Base-by-base conservation (phyloP, 129 eudicot species). In the Smallanthus sonchifolius region DNA sequence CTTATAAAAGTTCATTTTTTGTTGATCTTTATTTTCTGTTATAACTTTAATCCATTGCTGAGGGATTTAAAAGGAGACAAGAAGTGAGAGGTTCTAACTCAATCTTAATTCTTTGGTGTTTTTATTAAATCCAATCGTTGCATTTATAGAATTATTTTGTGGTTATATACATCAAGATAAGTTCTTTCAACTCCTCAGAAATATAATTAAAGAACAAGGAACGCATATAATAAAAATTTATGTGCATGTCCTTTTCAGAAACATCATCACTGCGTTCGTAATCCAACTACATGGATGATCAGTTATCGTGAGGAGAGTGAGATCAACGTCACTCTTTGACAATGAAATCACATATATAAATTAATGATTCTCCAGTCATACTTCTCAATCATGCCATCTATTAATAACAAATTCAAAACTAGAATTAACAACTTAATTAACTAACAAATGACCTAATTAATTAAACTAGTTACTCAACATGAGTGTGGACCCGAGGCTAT, bases 261-360 rank as follows among this genome's bases (percentile, higher is more conserved):
- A 11, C 68, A 40, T 72, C 68, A 40, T 72, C 56, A 39, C 3
- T 40, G 42, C 68, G 14, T 57, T 72, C 56, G 40, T 72, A 39
- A 55, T 71, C 40, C 40, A 28, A 72, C 54, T 43, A 57, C 15
- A 36, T 72, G 9, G 60, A 72, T 38, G 35, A 20, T 24, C 15
- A 56, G 36, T 9, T 10, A 56, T 55, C 7, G 35, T 72, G 77
- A 57, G 28, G 77, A 57, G 28, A 57, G 77, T 72, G 77, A 72
- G 54, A 72, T 57, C 77, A 38, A 4, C 38, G 16, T 57, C 65
- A 57, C 65, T 8, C 65, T 71, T 71, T 51, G 61, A 30, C 43
- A 15, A 6, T 3, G 20, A 19, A 38, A 55, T 72, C n/a, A 1
- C 75, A 36, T 34, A 51, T 7, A 36, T 52, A 11, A 67, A 11